Base-by-base conservation (phyloP, 2,329 filamentous ascomycete genomes). In the Rhexocercosporidium sp. region DNA sequence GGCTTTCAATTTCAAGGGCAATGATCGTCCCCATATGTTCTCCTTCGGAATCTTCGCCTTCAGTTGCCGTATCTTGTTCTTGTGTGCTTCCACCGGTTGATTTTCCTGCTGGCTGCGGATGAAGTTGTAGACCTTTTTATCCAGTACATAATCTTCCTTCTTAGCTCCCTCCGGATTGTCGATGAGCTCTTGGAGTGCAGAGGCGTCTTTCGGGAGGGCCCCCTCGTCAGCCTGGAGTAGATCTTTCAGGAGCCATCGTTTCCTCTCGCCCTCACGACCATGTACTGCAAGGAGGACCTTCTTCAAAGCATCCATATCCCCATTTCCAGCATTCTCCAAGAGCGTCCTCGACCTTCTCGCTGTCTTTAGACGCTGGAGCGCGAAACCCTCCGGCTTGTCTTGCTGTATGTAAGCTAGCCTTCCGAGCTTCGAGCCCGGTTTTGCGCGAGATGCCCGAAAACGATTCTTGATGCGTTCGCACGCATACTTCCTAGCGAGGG, bases 291-390 rank as follows among this genome's bases (percentile, higher is more conserved):
- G 71, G 37, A 88, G 78, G 9, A 90, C 76, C 11, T 75, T 78
- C 34, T 79, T 75, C 79, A 90, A 82, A 59, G 82, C 82, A 0
- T 69, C 60, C 39, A 79, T 67, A 67, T 86, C 80, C 39, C 88
- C 88, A 12, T 78, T 74, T 69, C 86, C 85, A 70, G 86, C 86
- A 2, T 84, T 84, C 39, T 83, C 81, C 0, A 90, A 77, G 12
- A 77, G 79, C 41, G 82, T 82, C 22, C 88, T 78, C n/a, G 78
- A 72, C 27, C 79, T 76, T 54, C 78, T 77, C 1, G 82, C 86
- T 27, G 81, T 74, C 12, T 78, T 75, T 20, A 68, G 34, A 16
- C 46, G 57, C 85, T 44, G 62, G 49, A 37, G 5, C n/a, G 37
- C 44, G 53, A n/a, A 41, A 27, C 27, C 46, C 11, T 41, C 7